phyloP scores from a whole-genome alignment of 1,284 basidiomycete genomes.

The Lentinus polychrous region DNA sequence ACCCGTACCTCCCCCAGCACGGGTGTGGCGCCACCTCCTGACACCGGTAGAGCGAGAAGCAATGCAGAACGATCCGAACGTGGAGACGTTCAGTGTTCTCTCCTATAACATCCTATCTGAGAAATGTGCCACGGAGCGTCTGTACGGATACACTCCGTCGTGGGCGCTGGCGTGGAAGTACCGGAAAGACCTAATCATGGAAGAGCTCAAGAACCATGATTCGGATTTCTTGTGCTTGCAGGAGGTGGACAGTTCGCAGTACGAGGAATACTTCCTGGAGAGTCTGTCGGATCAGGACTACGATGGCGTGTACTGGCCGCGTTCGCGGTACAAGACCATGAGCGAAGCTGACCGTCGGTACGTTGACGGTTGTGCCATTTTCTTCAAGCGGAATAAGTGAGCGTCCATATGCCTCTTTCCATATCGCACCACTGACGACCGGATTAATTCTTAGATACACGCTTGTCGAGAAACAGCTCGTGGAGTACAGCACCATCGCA shows the following conservation, averaged over 20 bases:
- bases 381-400: constrained; percentile 87
- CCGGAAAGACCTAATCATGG: constrained; percentile 85
- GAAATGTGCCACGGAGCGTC: constrained; percentile 79
- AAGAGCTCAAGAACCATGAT: constrained; percentile 79
- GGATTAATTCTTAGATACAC: constrained; percentile 56
- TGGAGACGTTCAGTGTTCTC: constrained; percentile 76
- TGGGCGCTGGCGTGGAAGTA: constrained; percentile 98
- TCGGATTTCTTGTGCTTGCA: constrained; percentile 93
- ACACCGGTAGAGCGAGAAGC: constrained; percentile 61
- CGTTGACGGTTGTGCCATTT: constrained; percentile 97
- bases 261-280: constrained; percentile 88
- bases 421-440: constrained; percentile 8
- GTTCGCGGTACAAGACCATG: constrained; percentile 93
- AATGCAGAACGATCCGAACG: constrained; percentile 45
- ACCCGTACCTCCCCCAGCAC: constrained; percentile 77
- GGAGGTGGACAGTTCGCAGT: constrained; percentile 92
- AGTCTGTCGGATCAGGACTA: constrained; percentile 78
- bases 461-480: constrained; percentile 89
- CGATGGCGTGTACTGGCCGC: constrained; percentile 92
- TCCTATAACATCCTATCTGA: constrained; percentile 97
- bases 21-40: constrained; percentile 77
- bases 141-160: constrained; percentile 96
- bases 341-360: constrained; percentile 76
- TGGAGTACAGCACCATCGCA: constrained; percentile 93
- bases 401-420: constrained; percentile 20